Evolutionary conservation across 306 rosid species (phyloP).

Genomic region (Cicer arietinum): DNA sequence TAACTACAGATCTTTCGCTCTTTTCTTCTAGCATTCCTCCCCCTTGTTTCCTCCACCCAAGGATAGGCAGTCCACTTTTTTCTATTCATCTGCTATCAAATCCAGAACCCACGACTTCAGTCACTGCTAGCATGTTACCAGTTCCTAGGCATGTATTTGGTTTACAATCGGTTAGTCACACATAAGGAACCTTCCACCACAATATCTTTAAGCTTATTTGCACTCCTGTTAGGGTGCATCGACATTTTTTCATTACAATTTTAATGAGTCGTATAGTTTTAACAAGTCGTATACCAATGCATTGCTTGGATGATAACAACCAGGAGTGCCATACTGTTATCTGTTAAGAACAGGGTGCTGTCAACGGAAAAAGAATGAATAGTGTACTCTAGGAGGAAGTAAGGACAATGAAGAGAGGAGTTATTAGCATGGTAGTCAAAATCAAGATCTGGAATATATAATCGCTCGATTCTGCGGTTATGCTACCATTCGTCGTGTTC

Average conservation of each 20-base stretch:
- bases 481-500: too few relatives aligned
- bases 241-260: conserved; percentile 1
- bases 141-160: conserved; percentile 4
- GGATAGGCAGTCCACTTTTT: conserved; percentile 10
- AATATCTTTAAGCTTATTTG: neutral
- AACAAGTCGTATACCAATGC: neutral
- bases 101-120: conserved; percentile 14
- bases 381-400: neutral
- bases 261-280: neutral
- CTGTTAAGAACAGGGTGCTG: neutral
- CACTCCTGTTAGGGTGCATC: neutral
- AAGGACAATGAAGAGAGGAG: neutral
- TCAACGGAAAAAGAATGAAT: neutral
- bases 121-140: conserved; percentile 1
- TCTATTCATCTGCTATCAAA: conserved; percentile 16
- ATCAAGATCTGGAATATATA: too few relatives aligned
- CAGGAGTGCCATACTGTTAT: neutral
- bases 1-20: neutral
- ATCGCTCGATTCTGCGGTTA: too few relatives aligned
- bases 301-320: neutral
- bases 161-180: neutral
- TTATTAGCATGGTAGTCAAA: neutral
- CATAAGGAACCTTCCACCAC: conserved; percentile 6
- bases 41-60: conserved; percentile 8
- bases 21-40: conserved; percentile 17